phyloP scores from a whole-genome alignment of 108 stramenopile species.

The Stephanodiscus triporus region DNA sequence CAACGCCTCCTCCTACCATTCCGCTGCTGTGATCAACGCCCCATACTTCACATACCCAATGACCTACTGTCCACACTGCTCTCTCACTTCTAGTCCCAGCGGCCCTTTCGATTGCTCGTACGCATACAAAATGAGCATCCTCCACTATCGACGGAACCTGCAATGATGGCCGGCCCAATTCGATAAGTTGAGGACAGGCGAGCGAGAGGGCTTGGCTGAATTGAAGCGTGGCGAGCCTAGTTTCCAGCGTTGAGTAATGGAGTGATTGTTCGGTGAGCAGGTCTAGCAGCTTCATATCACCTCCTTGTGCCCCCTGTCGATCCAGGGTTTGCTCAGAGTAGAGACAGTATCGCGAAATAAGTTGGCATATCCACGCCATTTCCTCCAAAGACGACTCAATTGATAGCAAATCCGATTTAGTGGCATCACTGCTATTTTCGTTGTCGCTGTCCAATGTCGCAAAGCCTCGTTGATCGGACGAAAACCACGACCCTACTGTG shows the following conservation, averaged over 20 bases:
- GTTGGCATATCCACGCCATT: slow-evolving; percentile 81
- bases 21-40: slow-evolving; percentile 53
- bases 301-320: neutral
- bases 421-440: neutral
- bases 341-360: slow-evolving; percentile 67
- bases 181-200: slow-evolving; percentile 46
- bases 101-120: slow-evolving; percentile 78
- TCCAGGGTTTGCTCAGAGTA: slow-evolving; percentile 35
- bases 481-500: slow-evolving; percentile 75
- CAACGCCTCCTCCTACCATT: slow-evolving; percentile 11
- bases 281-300: slow-evolving; percentile 26
- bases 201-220: slow-evolving; percentile 46
- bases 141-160: slow-evolving; percentile 83
- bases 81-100: slow-evolving; percentile 71
- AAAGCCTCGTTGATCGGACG: slow-evolving; percentile 55
- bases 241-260: slow-evolving; percentile 48
- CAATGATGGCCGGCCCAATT: slow-evolving; percentile 42
- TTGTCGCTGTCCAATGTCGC: slow-evolving; percentile 21
- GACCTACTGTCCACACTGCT: slow-evolving; percentile 83
- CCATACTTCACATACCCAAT: slow-evolving; percentile 84
- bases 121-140: slow-evolving; percentile 82
- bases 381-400: slow-evolving; percentile 75
- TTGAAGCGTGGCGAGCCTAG: slow-evolving; percentile 43
- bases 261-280: slow-evolving; percentile 50
- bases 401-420: slow-evolving; percentile 30